Evolutionary conservation across 78 protist species (phyloP).

Genomic region (Creolimax fragrantissima): DNA sequence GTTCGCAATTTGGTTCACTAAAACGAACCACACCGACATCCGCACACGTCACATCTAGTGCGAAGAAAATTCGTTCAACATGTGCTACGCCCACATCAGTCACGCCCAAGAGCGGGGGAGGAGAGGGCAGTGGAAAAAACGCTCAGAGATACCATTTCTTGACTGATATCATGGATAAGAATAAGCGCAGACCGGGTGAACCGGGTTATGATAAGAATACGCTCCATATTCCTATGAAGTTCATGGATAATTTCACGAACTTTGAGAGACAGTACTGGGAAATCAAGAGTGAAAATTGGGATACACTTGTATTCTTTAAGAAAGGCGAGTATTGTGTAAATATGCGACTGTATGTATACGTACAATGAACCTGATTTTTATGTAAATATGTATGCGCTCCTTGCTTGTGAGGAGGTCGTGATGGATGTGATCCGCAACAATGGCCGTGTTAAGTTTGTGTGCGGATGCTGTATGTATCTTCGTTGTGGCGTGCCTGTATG

Average conservation of each 20-base stretch:
- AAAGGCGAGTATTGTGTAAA: background rate
- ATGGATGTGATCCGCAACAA: no score
- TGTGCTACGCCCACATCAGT: background rate
- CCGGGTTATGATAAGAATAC: background rate
- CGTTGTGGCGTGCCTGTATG: no score
- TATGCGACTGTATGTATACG: background rate
- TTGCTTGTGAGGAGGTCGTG: no score
- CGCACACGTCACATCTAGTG: no score
- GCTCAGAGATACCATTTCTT: background rate
- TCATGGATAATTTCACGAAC: constrained; percentile 16
- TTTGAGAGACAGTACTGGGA: constrained; percentile 87
- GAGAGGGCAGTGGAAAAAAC: background rate
- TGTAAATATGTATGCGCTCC: background rate
- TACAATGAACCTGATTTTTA: background rate
- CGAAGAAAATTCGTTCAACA: no score
- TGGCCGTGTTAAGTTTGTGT: background rate
- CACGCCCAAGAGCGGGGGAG: background rate
- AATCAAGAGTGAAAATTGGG: constrained; percentile 62
- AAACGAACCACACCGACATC: no score
- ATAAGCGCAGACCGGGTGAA: background rate
- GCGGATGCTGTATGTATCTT: background rate
- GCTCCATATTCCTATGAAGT: background rate
- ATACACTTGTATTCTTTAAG: constrained; percentile 68
- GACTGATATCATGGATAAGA: background rate
- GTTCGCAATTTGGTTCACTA: no score